Evolutionary conservation across 768 basidiomycete species (phyloP), one percentile per base, ranked within the genome.

Genomic region (Mycena haematopus): DNA sequence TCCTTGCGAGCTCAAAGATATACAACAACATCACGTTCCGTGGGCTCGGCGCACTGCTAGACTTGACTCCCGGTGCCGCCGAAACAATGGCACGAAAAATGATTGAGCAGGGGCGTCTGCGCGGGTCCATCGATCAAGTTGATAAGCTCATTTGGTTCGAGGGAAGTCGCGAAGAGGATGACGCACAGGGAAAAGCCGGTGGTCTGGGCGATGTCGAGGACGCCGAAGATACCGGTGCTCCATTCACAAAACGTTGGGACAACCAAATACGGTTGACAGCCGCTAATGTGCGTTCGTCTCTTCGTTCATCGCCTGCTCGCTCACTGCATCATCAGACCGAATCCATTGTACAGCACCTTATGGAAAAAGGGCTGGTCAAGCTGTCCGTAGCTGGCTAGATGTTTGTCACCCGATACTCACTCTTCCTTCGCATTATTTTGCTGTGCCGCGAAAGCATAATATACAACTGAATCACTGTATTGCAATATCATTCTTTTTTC

Each of bases 71-170:
- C 15, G 90, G 91, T 27, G 95, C 94, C 17, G 96, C 96, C 19
- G 97, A 99, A 77, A 94, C 89, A 0, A 98, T 99, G 91, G 96
- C 96, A 11, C 85, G 96, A 55, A 93, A 92, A 73, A 99, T 99
- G 97, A 97, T 99, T 53, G 95, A 98, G 72, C 97, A 99, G 76
- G 92, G 94, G 10, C 90, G 97, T 58, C 78, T 99, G 63, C 89
- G 92, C 65, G 97, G 92, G 27, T 89, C 89, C 60, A 96, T 99
- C 60, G 97, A 99, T 73, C 97, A 99, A 73, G 95, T 98, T 15
- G 93, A 96, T 62, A 89, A 86, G 67, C 82, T 99, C 50, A 96
- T 99, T 65, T 92, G 91, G 84, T 99, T 99, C 64, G 95, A 98
- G 68, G 89, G 85, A 40, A 83, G 86, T 38, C 81, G 83, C 54